phyloP scores from a whole-genome alignment of 305 asterid species.

The Solanum hybrid region DNA sequence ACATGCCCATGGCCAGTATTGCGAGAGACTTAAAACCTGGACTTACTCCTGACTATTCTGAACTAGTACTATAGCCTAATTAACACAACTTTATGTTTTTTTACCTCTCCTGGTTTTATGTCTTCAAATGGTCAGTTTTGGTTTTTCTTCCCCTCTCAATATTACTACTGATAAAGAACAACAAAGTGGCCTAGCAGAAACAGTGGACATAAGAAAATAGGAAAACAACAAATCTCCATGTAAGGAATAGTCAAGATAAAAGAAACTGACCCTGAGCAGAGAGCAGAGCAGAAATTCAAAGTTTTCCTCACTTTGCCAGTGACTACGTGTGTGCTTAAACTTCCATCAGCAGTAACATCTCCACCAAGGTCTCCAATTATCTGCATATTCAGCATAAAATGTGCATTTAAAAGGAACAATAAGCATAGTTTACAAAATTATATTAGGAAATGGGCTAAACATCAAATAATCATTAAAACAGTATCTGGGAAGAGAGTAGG shows the following conservation, averaged over 20 bases:
- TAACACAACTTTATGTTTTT: neutral
- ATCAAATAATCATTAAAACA: neutral
- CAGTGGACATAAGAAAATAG: neutral
- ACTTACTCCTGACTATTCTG: neutral
- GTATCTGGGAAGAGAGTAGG: neutral
- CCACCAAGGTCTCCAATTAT: slow-evolving; percentile 78
- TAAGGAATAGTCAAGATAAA: neutral
- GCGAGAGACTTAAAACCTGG: neutral
- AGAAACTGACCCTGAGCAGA: slow-evolving; percentile 70
- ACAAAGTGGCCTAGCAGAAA: neutral
- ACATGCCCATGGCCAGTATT: neutral
- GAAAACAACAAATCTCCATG: neutral
- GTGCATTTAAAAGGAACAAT: slow-evolving; percentile 5
- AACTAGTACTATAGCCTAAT: neutral
- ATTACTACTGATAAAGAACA: neutral
- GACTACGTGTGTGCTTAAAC: slow-evolving; percentile 61
- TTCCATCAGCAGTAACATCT: slow-evolving; percentile 70
- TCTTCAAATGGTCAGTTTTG: neutral
- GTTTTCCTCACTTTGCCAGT: slow-evolving; percentile 81
- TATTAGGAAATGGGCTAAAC: neutral
- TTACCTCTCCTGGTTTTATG: neutral
- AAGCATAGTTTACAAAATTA: neutral
- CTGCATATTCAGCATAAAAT: slow-evolving; percentile 27
- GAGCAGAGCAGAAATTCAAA: slow-evolving; percentile 72
- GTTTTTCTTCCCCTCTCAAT: neutral